Conservation (phyloP, 2,329 filamentous ascomycete species). For the Blumeria hordei region DNA sequence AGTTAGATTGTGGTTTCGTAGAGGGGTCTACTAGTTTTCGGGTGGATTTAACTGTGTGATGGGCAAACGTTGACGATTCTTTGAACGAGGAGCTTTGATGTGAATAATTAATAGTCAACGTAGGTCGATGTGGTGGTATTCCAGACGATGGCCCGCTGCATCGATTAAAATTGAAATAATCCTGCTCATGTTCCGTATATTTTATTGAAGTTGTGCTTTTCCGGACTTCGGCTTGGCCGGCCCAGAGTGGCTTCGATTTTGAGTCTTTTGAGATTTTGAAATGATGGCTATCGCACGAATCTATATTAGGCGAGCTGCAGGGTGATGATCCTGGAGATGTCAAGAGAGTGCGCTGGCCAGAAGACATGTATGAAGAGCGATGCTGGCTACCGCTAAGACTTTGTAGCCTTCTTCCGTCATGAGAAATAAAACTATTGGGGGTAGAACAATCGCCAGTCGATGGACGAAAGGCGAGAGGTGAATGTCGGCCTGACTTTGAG, state of each 20-base stretch:
- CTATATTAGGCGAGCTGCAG: slow-evolving; percentile 28
- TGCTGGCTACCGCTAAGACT: slow-evolving; percentile 29
- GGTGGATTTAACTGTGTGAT: no score
- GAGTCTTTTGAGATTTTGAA: slow-evolving; percentile 6
- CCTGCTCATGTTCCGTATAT: background rate
- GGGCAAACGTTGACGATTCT: no score
- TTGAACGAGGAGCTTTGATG: no score
- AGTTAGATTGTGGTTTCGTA: no score
- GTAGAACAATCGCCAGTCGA: slow-evolving; percentile 27
- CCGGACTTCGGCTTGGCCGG: slow-evolving; percentile 5
- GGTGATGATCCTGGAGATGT: slow-evolving; percentile 35
- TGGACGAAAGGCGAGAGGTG: slow-evolving; percentile 3
- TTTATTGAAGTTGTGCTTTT: background rate
- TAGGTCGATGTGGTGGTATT: no score
- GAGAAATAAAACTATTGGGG: slow-evolving; percentile 30
- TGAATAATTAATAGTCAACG: no score
- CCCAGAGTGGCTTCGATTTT: slow-evolving; percentile 10
- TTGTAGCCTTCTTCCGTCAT: slow-evolving; percentile 33
- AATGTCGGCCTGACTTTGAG: background rate
- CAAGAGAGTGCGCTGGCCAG: slow-evolving; percentile 32
- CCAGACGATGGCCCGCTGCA: no score
- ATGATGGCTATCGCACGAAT: slow-evolving; percentile 17
- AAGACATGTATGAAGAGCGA: slow-evolving; percentile 34
- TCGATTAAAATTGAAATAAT: background rate
- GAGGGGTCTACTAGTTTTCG: no score